Conservation (phyloP, 2,329 filamentous ascomycete species). For the Sphaerulina musiva region DNA sequence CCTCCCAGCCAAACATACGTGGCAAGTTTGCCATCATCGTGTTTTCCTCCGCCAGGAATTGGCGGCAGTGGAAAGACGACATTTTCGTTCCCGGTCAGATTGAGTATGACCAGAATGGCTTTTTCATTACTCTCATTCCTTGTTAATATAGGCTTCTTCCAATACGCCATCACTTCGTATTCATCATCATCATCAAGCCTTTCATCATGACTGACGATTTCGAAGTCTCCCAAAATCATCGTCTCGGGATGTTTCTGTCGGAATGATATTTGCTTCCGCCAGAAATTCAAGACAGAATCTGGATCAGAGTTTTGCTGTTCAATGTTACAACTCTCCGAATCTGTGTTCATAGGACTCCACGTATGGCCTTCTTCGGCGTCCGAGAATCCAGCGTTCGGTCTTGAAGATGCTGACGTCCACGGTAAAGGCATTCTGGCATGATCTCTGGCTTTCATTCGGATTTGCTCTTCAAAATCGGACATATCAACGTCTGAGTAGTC, state of each 20-base stretch:
- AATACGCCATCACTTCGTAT: slow-evolving; percentile 16
- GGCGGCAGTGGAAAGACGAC: slow-evolving; percentile 15
- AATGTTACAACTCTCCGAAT: slow-evolving; percentile 17
- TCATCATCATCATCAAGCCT: slow-evolving; percentile 4
- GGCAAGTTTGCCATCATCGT: neutral
- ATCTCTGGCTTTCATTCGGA: slow-evolving; percentile 57
- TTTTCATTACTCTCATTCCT: neutral
- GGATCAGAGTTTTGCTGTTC: slow-evolving; percentile 7
- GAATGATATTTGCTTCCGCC: slow-evolving; percentile 16
- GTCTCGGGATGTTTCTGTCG: slow-evolving; percentile 13
- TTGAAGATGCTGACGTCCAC: slow-evolving; percentile 5
- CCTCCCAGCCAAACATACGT: neutral
- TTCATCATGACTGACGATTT: slow-evolving; percentile 2
- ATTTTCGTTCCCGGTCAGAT: slow-evolving; percentile 12
- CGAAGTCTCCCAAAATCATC: slow-evolving; percentile 19
- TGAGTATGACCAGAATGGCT: slow-evolving; percentile 20
- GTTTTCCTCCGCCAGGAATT: neutral
- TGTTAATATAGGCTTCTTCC: neutral
- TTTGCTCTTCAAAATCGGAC: slow-evolving; percentile 41
- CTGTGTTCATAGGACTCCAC: slow-evolving; percentile 24
- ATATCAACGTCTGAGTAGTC: slow-evolving; percentile 23
- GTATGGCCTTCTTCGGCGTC: slow-evolving; percentile 1
- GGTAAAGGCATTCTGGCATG: slow-evolving; percentile 50
- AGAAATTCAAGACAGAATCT: slow-evolving; percentile 17
- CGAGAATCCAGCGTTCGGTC: slow-evolving; percentile 53